Base-by-base conservation (phyloP, 768 basidiomycete species). In the Infundibulicybe gibba region DNA sequence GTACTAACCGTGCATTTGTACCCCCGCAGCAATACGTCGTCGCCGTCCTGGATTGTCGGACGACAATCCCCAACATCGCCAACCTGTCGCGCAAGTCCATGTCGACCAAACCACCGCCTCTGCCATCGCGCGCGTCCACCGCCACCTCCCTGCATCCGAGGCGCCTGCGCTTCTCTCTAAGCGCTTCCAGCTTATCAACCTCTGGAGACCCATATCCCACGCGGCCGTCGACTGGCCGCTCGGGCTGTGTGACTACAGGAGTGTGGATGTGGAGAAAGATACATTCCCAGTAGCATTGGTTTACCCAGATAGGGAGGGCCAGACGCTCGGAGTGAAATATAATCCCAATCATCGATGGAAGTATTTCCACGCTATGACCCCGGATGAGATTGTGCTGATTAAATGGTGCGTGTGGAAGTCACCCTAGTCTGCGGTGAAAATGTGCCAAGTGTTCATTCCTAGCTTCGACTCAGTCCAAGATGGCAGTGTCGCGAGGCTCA, bases 151-250 rank as follows among this genome's bases (percentile, higher is more conserved):
- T 14, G 55, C 60, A 1, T 51, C 55, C 3, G 70, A 75, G 9
- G 72, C 57, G 2, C 50, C 55, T 6, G 54, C 58, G 13, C 61
- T 72, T 37, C 56, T 72, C 34, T 54, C 63, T 43, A 52, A 61
- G n/a, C 65, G 73, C 9, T 73, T 71, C 56, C 72, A 74, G 39
- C 70, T 77, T 21, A 66, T 77, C 51, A 76, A 76, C 50, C 59
- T 76, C 43, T 75, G 74, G 74, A 59, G 73, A 12, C 74, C 74
- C 2, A 72, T 76, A 40, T 44, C 50, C 6, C 52, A n/a, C n/a
- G n/a, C n/a, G n/a, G n/a, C n/a, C n/a, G n/a, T n/a, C n/a, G n/a
- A n/a, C n/a, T n/a, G n/a, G 69, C 74, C 74, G 0, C 62, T 76
- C 4, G 66, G 66, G 2, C 48, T 73, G 6, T 69, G 69, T 43